Evolutionary conservation across 495 filamentous ascomycete species (phyloP), one percentile per base, ranked within the genome.

Genomic region (Saxispiralis lemnorum): DNA sequence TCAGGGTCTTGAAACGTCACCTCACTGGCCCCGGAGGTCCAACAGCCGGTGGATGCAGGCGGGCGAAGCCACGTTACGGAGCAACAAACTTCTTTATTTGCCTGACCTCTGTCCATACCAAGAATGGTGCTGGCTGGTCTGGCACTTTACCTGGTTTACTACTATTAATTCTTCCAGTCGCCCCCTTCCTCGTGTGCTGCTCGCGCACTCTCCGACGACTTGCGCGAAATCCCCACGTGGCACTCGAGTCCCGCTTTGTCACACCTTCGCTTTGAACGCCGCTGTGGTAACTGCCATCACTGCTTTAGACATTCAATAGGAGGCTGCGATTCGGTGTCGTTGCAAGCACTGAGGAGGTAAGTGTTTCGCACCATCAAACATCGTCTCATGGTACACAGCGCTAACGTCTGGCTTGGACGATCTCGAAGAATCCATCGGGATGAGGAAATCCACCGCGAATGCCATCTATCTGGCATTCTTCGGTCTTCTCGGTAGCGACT

Each of bases 381-480:
- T 35, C 13, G 34, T 35, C 5, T 4, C n/a, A 35, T 33, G 31
- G 31, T 9, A 9, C 31, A 6, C 13, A 35, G 38, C 38, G 38
- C 38, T 40, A 24, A 40, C 38, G 19, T 40, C 38, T 40, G 17
- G 19, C 38, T 31, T 40, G 17, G 2, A 40, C 4, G 34, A 35
- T 5, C 34, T 35, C 16, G 34, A 35, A 35, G 4, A n/a, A 35
- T 17, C 43, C 15, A n/a, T 16, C 39, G 39, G 13, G 31, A 53
- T 53, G 53, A 43, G 47, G 30, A 41, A 41, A 32, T 48, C 49
- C 18, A 38, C 47, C 6, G 43, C 47, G 17, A 19, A 30, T 18
- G 32, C 46, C 30, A 54, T 56, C 54, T 56, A 54, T 45, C 54
- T 56, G 11, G 54, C 54, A 34, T 42, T 54, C 44, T 56, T 54